Conservation (phyloP, 2,329 filamentous ascomycete genomes). For the Botryotinia globosa region DNA sequence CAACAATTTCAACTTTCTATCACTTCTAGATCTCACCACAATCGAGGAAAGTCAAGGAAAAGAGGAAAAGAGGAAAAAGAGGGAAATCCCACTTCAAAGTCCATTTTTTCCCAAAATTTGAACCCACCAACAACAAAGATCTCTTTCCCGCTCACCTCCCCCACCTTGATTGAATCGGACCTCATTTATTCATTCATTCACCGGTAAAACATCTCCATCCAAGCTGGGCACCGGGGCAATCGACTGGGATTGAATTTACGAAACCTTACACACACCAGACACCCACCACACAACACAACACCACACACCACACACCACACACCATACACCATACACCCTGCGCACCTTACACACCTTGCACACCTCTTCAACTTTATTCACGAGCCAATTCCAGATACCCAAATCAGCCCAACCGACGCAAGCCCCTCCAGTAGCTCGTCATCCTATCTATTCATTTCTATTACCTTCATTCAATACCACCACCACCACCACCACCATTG, state of each 20-base stretch:
- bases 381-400: constrained; percentile 22
- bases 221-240: constrained; percentile 9
- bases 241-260: background rate
- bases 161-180: background rate
- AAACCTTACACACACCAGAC: background rate
- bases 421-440: constrained; percentile 17
- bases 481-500: background rate
- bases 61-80: background rate
- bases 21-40: constrained; percentile 1
- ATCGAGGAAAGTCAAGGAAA: constrained; percentile 1
- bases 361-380: constrained; percentile 1
- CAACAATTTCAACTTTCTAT: constrained; percentile 2
- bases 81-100: background rate
- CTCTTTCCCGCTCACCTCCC: constrained; percentile 1
- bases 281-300: too few relatives aligned
- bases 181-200: too few relatives aligned
- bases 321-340: background rate
- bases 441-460: constrained; percentile 6
- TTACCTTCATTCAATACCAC: constrained; percentile 6
- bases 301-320: background rate
- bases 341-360: background rate
- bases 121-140: background rate
- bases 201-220: background rate
- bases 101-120: background rate
- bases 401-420: constrained; percentile 21